Percentiles rank a stretch among this genome's conserved stretches.
These are phyloP conservation scores for Dendryphion nanum DNA, from an alignment of 2,329 filamentous ascomycete species.

Conservation along the genomic window DNA sequence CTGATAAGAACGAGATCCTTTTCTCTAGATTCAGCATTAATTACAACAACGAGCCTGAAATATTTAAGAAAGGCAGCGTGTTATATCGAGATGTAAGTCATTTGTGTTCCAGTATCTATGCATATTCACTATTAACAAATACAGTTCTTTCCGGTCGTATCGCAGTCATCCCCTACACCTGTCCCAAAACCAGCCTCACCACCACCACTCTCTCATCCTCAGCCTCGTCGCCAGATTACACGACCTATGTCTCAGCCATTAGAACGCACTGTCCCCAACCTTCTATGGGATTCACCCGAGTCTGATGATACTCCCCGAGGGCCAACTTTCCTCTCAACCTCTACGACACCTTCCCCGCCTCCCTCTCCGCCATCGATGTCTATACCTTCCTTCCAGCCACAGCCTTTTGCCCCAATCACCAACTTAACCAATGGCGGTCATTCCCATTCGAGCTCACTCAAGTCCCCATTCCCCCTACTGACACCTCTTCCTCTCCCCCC, in stretches of 20 bases:
- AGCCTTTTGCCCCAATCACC: constrained; percentile 21
- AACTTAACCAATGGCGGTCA: constrained; percentile 19
- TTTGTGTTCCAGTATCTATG: too few species aligned
- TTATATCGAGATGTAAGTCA: constrained; percentile 74
- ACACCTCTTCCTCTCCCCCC: constrained; percentile 34
- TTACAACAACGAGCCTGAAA: constrained; percentile 94
- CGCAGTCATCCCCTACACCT: constrained; percentile 12
- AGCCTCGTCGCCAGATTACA: constrained; percentile 10
- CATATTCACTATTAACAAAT: constrained; percentile 1
- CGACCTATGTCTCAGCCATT: constrained; percentile 20
- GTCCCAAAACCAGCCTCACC: constrained; percentile 9
- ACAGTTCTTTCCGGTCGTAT: constrained; percentile 27
- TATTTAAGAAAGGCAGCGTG: constrained; percentile 91
- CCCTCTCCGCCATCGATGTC: constrained; percentile 24
- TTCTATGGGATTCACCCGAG: constrained; percentile 14
- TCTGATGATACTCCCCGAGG: constrained; percentile 19
- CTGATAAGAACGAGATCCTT: constrained; percentile 94
- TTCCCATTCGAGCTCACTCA: constrained; percentile 9
- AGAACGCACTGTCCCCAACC: constrained; percentile 13
- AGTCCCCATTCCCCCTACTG: constrained; percentile 21
- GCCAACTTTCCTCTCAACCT: constrained; percentile 33
- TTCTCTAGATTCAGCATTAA: constrained; percentile 89
- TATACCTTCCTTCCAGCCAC: constrained; percentile 21
- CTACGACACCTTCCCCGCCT: constrained; percentile 34
- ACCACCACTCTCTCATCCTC: constrained; percentile 17